Evolutionary conservation across 371 early-diverging fungal species (phyloP), one percentile per base, ranked within the genome.

Genomic region (Syncephalis plumigaleata): DNA sequence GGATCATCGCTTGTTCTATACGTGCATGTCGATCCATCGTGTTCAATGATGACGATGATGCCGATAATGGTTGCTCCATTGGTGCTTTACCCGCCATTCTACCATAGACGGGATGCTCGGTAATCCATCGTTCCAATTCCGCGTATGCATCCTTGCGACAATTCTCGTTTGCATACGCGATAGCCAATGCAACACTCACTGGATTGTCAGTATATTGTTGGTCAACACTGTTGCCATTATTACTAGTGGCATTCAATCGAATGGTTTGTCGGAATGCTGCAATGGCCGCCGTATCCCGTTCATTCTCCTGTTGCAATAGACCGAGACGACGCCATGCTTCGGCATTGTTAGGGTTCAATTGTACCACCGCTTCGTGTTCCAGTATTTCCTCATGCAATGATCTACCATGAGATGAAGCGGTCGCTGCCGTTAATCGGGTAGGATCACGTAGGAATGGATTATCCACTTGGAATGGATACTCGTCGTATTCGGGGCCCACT

Each of bases 141-240:
- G 81, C 82, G 51, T 88, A 90, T 0, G 92, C 88, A 49, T 94
- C 86, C 9, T 22, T 23, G 40, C 75, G 68, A 52, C 74, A 79
- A 46, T 75, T 75, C 56, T 97, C 95, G 55, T 97, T 97, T 9
- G 91, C 88, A 63, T 91, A 94, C 2, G 84, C 82, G 13, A 95
- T 91, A 3, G 96, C 79, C 39, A 97, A 63, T 2, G 81, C 88
- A 13, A 91, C 60, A 74, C 84, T 84, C 15, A 84, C 83, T n/a
- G n/a, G n/a, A n/a, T n/a, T n/a, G 46, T 87, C 83, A 23, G 79
- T 51, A 16, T 71, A 55, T 16, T 59, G 52, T 0, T 91, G 84
- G 49, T 91, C 76, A n/a, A 81, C 52, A 21, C 67, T 60, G n/a
- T n/a, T n/a, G n/a, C n/a, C n/a, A 31, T 31, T 31, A 31, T 31